Evolutionary conservation across 2,329 filamentous ascomycete genomes (phyloP), one percentile per base, ranked within the genome.

Genomic region (Furcasterigmium furcatum): DNA sequence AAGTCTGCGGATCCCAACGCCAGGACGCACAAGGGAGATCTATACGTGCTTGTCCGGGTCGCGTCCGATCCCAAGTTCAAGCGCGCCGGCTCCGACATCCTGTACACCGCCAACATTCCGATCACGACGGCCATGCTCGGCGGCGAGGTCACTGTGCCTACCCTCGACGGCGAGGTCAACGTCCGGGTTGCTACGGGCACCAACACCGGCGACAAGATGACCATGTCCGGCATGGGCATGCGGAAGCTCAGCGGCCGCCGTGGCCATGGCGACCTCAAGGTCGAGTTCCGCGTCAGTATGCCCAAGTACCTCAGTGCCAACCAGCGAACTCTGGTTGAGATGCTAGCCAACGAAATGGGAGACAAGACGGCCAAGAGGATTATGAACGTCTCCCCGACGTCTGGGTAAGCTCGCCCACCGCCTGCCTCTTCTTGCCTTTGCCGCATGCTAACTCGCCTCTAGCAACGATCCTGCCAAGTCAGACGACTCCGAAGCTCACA

Each of bases 231-330:
- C 7, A 91, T 90, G 87, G 94, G 94, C 48, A 97, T 99, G 92
- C 91, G 88, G 69, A 87, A 88, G 57, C 76, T 99, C 10, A 76
- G 80, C 50, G 76, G 79, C 16, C 79, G 89, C 40, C 78, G 84
- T 46, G 80, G 77, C 25, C 80, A 77, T 24, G 94, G 94, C 52
- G 94, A 99, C 61, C 71, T 99, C 49, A 86, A 83, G 62, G 91
- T 99, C 7, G 92, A 99, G 65, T 99, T 96, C 78, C 90, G 90
- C 65, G 88, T 99, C 38, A 74, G 80, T 45, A 96, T 97, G 89
- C 94, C 94, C 38, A 97, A 96, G 70, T 96, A 92, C 59, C 76
- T 99, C 53, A 90, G 80, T 45, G 80, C 87, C 38, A 97, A 96
- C 70, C 91, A 99, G 72, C 80, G 94, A 44, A 95, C 89, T 1